A percentile compares a stretch with the other conserved stretches of the same genome.
These are phyloP conservation scores for Grigorovia jiainica DNA, from an alignment of 805 yeast genomes.

Conservation along the genomic window DNA sequence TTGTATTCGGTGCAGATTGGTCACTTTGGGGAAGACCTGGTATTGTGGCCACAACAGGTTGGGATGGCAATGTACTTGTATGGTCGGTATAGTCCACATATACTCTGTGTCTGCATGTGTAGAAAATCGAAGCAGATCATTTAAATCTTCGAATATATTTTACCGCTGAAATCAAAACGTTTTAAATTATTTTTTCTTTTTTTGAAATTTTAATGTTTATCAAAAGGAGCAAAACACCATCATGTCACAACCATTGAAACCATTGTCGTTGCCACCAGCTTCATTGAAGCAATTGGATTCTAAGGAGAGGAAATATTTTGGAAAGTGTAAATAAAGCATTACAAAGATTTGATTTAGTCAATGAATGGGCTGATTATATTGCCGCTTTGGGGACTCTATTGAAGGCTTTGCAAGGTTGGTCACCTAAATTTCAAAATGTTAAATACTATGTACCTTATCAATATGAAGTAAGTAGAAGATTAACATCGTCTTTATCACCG, in stretches of 20 bases:
- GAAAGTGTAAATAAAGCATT: conserved; percentile 67
- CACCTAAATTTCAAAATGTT: conserved; percentile 29
- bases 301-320: conserved; percentile 58
- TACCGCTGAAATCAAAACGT: no score
- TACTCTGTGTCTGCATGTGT: no score
- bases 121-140: no score
- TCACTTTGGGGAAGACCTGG: conserved; percentile 95
- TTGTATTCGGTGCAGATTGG: conserved; percentile 91
- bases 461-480: conserved; percentile 53
- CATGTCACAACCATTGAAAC: conserved; percentile 29
- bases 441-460: conserved; percentile 59
- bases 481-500: conserved; percentile 74
- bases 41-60: conserved; percentile 88
- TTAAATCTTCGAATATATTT: no score
- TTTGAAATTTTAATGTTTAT: not conserved
- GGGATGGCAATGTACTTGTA: conserved; percentile 91
- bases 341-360: conserved; percentile 65
- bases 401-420: conserved; percentile 53
- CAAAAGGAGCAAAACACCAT: not conserved
- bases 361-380: conserved; percentile 98
- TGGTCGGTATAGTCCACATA: conserved; percentile 50
- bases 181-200: not conserved
- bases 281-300: conserved; percentile 34
- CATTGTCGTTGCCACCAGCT: conserved; percentile 24
- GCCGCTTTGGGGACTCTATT: conserved; percentile 74